Conservation (phyloP, 2,329 filamentous ascomycete genomes). For the Karstenula rhodostoma region DNA sequence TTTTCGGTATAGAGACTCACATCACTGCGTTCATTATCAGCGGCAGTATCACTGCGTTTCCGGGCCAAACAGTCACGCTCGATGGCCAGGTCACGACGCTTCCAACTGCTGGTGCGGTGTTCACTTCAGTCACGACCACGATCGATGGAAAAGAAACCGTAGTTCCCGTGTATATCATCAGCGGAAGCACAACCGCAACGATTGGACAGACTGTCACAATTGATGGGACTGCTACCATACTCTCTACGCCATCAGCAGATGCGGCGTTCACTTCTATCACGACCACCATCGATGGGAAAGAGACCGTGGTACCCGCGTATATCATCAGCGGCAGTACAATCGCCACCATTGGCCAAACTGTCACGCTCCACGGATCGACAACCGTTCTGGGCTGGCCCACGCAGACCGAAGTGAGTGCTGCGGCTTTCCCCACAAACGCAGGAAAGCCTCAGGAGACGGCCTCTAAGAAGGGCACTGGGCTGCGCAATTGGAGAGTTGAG, state of each 20-base stretch:
- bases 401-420: neutral
- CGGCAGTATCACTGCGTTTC: constrained; percentile 15
- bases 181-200: constrained; percentile 16
- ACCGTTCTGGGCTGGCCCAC: constrained; percentile 16
- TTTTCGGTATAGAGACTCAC: constrained; percentile 16
- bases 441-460: constrained; percentile 5
- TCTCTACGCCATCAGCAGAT: constrained; percentile 16
- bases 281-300: constrained; percentile 18
- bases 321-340: constrained; percentile 19
- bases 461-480: neutral
- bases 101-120: constrained; percentile 9
- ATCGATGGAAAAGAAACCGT: constrained; percentile 16
- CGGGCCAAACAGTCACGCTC: constrained; percentile 23
- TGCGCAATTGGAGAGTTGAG: neutral
- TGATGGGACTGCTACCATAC: constrained; percentile 18
- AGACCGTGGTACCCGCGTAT: constrained; percentile 17
- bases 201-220: constrained; percentile 25
- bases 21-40: constrained; percentile 17
- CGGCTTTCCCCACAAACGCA: neutral
- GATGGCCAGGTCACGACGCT: constrained; percentile 16
- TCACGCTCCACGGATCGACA: constrained; percentile 19
- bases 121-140: constrained; percentile 17
- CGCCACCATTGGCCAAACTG: constrained; percentile 22
- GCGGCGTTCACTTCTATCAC: constrained; percentile 13
- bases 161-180: constrained; percentile 20